Conservation (phyloP, 2,329 filamentous ascomycete species). For the Xylariaceae sp. region DNA sequence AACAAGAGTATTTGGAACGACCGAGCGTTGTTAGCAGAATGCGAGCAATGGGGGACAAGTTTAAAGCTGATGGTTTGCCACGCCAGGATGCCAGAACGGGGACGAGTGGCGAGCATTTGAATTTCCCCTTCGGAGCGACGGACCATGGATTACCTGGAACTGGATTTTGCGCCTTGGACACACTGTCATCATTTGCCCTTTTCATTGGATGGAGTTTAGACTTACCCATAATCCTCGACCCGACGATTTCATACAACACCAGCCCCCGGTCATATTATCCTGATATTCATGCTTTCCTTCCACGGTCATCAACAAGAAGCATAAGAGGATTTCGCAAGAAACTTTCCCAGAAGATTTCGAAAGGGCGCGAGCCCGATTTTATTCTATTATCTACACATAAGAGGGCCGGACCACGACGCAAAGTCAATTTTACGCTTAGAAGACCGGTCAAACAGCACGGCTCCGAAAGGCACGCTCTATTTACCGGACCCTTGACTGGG, state of each 20-base stretch:
- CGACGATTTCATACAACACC: slow-evolving; percentile 4
- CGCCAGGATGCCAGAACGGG: slow-evolving; percentile 70
- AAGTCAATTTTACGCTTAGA: slow-evolving; percentile 11
- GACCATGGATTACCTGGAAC: too few species aligned
- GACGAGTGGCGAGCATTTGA: slow-evolving; percentile 45
- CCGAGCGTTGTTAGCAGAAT: slow-evolving; percentile 71
- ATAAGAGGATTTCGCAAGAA: slow-evolving; percentile 13
- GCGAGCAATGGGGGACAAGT: slow-evolving; percentile 79
- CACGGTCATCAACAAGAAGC: slow-evolving; percentile 7
- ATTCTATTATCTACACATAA: slow-evolving; percentile 12
- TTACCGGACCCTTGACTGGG: neutral
- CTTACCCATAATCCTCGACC: neutral
- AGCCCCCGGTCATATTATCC: slow-evolving; percentile 1
- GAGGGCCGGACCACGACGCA: slow-evolving; percentile 17
- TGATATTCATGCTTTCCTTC: neutral
- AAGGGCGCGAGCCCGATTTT: slow-evolving; percentile 22
- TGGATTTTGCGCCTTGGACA: neutral
- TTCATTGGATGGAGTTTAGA: neutral
- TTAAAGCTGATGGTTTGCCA: slow-evolving; percentile 90
- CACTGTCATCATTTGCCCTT: neutral
- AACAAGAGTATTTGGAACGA: slow-evolving; percentile 74
- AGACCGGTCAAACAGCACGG: slow-evolving; percentile 21
- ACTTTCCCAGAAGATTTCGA: slow-evolving; percentile 18
- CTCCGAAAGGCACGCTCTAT: slow-evolving; percentile 1
- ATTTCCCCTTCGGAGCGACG: neutral